A percentile compares a stretch with the other conserved stretches of the same genome.
Conservation (phyloP, 495 filamentous ascomycete genomes). For the Terfezia boudieri region DNA sequence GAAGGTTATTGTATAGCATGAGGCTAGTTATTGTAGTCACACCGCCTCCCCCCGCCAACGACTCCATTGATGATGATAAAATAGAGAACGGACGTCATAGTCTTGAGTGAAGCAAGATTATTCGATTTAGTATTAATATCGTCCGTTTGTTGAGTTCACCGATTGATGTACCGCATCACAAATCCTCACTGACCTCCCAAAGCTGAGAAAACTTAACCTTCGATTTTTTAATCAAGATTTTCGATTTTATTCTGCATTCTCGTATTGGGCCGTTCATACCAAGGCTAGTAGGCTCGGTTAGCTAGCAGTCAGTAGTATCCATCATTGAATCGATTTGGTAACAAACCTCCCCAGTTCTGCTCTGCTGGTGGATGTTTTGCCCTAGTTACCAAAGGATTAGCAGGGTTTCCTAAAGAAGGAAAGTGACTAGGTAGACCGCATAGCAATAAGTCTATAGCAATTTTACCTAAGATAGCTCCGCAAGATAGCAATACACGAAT, state of each 20-base stretch:
- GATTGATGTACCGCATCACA: neutral
- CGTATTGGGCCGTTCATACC: slow-evolving; percentile 2
- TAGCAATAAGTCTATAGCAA: too few species aligned
- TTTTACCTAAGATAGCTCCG: too few species aligned
- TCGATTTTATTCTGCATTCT: neutral
- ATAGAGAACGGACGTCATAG: slow-evolving; percentile 1
- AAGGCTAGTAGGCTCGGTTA: slow-evolving; percentile 6
- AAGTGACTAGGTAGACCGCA: too few species aligned
- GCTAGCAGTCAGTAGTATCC: neutral
- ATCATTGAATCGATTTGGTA: slow-evolving; percentile 1
- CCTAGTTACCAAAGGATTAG: too few species aligned
- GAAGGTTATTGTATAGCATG: neutral
- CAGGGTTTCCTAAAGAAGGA: too few species aligned
- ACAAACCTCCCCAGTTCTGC: slow-evolving; percentile 2
- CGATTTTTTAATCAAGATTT: slow-evolving; percentile 1
- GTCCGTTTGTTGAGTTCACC: neutral
- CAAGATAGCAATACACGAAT: too few species aligned
- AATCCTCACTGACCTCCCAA: slow-evolving; percentile 1
- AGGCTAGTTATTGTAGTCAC: slow-evolving; percentile 1
- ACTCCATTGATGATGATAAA: slow-evolving; percentile 3
- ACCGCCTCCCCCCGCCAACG: neutral
- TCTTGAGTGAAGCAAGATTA: slow-evolving; percentile 1
- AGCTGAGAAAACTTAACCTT: neutral
- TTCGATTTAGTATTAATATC: neutral
- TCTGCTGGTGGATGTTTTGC: neutral